Evolutionary conservation across 352 stramenopile genomes (phyloP).

Genomic region (Phytophthora brassicae): DNA sequence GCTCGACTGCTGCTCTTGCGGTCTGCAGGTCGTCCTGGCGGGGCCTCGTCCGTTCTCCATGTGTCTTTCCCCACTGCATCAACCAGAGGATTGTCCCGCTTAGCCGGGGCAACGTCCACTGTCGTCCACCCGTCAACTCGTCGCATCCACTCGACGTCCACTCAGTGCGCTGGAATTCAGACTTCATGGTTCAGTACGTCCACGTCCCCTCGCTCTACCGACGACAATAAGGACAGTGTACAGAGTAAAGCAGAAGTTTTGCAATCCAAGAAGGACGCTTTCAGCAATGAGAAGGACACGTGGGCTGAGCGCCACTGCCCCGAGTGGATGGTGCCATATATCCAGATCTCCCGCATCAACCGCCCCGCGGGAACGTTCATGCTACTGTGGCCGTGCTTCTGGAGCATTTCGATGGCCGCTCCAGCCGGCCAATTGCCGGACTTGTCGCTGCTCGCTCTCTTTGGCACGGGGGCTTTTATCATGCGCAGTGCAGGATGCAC

Average conservation of each 20-base stretch:
- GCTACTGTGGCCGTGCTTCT: constrained; percentile 97
- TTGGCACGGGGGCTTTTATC: constrained; percentile 92
- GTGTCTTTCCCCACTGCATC: not conserved
- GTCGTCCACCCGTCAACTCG: not conserved
- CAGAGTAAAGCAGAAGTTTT: not conserved
- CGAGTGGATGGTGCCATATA: constrained; percentile 82
- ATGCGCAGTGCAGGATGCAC: constrained; percentile 98
- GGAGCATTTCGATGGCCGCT: constrained; percentile 95
- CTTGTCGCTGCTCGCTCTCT: constrained; percentile 75
- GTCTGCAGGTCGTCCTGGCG: constrained; percentile 7
- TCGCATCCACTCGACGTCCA: constrained; percentile 10
- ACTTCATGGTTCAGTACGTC: constrained; percentile 18
- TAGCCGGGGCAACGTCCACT: not conserved
- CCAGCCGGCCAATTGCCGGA: constrained; percentile 81
- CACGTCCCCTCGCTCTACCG: constrained; percentile 2
- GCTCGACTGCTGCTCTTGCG: constrained; percentile 21
- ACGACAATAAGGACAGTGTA: not conserved
- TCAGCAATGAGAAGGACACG: constrained; percentile 83
- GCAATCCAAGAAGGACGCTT: constrained; percentile 30
- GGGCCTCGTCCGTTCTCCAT: not conserved
- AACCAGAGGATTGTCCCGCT: not conserved
- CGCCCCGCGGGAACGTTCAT: constrained; percentile 92
- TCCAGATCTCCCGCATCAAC: constrained; percentile 86
- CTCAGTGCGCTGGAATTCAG: constrained; percentile 12
- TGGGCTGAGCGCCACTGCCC: constrained; percentile 81